Evolutionary conservation across 2,329 filamentous ascomycete species (phyloP).

Genomic region (Zelopaecilomyces penicillatus): DNA sequence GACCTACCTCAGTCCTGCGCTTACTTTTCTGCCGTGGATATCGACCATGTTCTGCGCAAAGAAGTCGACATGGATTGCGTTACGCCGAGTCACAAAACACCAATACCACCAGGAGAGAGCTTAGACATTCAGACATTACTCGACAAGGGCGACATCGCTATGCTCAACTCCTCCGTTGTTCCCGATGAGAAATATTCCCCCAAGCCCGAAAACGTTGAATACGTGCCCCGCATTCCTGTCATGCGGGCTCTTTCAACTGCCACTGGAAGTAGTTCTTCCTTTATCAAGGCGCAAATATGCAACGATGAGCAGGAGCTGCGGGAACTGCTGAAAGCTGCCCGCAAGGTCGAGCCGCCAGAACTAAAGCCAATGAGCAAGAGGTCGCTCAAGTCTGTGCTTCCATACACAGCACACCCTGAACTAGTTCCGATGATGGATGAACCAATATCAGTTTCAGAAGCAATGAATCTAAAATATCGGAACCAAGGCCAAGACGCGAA

Average conservation of each 20-base stretch:
- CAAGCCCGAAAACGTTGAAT: constrained; percentile 52
- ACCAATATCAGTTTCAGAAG: constrained; percentile 28
- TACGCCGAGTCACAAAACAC: constrained; percentile 72
- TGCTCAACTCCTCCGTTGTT: constrained; percentile 56
- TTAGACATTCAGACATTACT: constrained; percentile 76
- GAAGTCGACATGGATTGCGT: constrained; percentile 98
- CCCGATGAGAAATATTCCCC: constrained; percentile 48
- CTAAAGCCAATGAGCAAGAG: constrained; percentile 17
- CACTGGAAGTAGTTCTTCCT: constrained; percentile 42
- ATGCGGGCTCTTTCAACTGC: constrained; percentile 61
- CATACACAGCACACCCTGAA: constrained; percentile 27
- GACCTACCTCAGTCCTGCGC: constrained; percentile 91
- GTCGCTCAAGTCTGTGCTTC: constrained; percentile 23
- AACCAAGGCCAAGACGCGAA: constrained; percentile 14
- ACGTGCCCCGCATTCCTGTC: constrained; percentile 64
- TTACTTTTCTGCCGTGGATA: constrained; percentile 91
- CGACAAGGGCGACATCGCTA: constrained; percentile 59
- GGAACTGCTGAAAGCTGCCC: constrained; percentile 58
- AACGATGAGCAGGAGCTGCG: constrained; percentile 64
- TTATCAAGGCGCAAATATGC: constrained; percentile 79
- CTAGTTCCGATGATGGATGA: constrained; percentile 28
- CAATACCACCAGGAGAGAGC: constrained; percentile 78
- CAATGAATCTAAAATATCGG: constrained; percentile 17
- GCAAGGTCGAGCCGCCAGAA: constrained; percentile 26
- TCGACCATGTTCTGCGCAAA: constrained; percentile 92